Conservation (phyloP, 768 basidiomycete genomes). For the Rhodotorula taiwanensis region DNA sequence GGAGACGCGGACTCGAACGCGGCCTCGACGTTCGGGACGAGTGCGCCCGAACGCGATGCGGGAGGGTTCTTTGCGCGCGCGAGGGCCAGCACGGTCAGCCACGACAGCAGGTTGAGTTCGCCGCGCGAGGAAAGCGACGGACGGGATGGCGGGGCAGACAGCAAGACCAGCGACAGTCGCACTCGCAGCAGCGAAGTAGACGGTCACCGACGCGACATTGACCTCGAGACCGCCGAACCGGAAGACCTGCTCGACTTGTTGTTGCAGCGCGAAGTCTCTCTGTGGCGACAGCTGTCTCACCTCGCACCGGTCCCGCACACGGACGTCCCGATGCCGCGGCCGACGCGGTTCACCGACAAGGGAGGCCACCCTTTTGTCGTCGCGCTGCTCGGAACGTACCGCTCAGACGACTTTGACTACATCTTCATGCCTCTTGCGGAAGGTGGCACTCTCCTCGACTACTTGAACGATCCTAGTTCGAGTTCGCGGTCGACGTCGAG, state of each 20-base stretch:
- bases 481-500: conserved; percentile 49
- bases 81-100: no score
- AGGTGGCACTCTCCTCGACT: conserved; percentile 75
- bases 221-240: not conserved
- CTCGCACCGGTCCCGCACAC: not conserved
- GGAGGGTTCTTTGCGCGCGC: not conserved
- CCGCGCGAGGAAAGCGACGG: not conserved
- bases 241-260: conserved; percentile 10
- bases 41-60: not conserved
- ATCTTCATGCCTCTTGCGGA: conserved; percentile 79
- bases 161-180: not conserved
- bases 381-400: conserved; percentile 64
- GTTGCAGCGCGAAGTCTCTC: conserved; percentile 3
- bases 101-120: not conserved
- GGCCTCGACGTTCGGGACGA: not conserved
- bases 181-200: not conserved
- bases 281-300: conserved; percentile 7
- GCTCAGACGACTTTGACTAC: conserved; percentile 61
- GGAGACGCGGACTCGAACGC: not conserved
- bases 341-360: not conserved
- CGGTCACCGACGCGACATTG: not conserved
- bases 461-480: conserved; percentile 50
- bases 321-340: no score
- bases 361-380: conserved; percentile 68
- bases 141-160: no score